phyloP scores from a whole-genome alignment of 768 basidiomycete genomes.

The Aureoboletus auriporus region DNA sequence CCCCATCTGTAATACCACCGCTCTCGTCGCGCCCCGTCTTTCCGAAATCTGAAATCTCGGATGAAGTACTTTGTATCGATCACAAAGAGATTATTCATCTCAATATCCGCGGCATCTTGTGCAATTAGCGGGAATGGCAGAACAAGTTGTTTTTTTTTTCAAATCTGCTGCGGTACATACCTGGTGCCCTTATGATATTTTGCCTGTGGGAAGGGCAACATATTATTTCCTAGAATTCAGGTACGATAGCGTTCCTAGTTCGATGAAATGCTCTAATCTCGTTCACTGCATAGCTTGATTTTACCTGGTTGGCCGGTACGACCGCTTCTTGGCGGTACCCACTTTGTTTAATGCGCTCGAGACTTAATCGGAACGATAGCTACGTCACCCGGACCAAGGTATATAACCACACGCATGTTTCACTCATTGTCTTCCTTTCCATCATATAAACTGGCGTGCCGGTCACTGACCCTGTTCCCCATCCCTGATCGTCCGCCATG shows the following conservation, averaged over 20 bases:
- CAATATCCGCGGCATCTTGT: constrained; percentile 5
- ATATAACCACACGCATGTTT: constrained; percentile 26
- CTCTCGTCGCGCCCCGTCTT: constrained; percentile 17
- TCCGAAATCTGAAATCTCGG: not conserved
- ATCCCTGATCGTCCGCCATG: constrained; percentile 13
- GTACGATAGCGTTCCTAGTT: not conserved
- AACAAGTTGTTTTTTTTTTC: not conserved
- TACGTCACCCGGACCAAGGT: constrained; percentile 13
- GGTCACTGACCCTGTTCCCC: not conserved
- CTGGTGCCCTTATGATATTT: too few species aligned
- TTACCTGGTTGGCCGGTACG: constrained; percentile 4
- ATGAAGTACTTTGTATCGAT: not conserved
- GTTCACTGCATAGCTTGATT: not conserved
- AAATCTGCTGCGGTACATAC: not conserved
- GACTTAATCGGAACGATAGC: not conserved
- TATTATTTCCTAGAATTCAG: not conserved
- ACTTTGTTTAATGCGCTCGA: constrained; percentile 1
- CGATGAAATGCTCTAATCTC: not conserved
- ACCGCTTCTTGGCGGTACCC: constrained; percentile 1
- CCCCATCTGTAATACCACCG: constrained; percentile 10
- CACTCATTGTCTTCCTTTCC: constrained; percentile 14
- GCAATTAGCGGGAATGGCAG: not conserved
- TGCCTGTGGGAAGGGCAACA: not conserved
- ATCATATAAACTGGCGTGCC: constrained; percentile 11
- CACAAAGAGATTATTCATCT: constrained; percentile 1